Evolutionary conservation across 2,329 filamentous ascomycete species (phyloP), one percentile per base, ranked within the genome.

Genomic region (Lachnellula cervina): DNA sequence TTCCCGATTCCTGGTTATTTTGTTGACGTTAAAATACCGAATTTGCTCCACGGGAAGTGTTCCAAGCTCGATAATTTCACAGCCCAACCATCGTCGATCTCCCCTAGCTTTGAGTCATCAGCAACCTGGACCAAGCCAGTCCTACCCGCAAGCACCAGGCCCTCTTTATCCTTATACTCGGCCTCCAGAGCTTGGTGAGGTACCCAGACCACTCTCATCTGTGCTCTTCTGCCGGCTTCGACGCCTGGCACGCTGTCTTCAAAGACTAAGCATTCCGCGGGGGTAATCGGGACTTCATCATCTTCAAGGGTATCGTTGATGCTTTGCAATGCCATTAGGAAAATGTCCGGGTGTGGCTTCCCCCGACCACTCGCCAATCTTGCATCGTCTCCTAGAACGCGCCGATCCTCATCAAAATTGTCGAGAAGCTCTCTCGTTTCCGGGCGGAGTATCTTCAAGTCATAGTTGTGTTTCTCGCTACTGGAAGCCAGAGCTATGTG

Each of bases 321-420:
- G 4, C 85, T 89, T 72, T 88, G 78, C 54, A 99, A 77, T 0
- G 94, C 93, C 0, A 97, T 77, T 11, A 95, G 75, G 72, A 95
- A 97, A 64, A 99, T 99, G 73, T 99, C 93, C 0, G 93, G 93
- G 32, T 93, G 80, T 0, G 94, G 94, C 74, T 99, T 99, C 14
- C 94, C 94, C 17, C 90, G 77, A 0, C 93, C 93, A 4, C 79
- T 73, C 1, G 80, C 76, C 63, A 99, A 88, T 50, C 94, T 81
- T 9, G 77, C 68, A 70, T 99, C 93, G 68, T 99, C 94, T 14
- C 94, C 94, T 1, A 95, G 75, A 0, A 99, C 86, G 49, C 85
- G 82, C 56, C 89, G 83, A 16, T 85, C 73, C 1, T 77, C 70
- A 35, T 84, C 80, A 68, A 96, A 96, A 25, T 82, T 77, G 62